phyloP scores from a whole-genome alignment of 225 moss, liverwort and hornwort species.

The Physcomitrium patens region DNA sequence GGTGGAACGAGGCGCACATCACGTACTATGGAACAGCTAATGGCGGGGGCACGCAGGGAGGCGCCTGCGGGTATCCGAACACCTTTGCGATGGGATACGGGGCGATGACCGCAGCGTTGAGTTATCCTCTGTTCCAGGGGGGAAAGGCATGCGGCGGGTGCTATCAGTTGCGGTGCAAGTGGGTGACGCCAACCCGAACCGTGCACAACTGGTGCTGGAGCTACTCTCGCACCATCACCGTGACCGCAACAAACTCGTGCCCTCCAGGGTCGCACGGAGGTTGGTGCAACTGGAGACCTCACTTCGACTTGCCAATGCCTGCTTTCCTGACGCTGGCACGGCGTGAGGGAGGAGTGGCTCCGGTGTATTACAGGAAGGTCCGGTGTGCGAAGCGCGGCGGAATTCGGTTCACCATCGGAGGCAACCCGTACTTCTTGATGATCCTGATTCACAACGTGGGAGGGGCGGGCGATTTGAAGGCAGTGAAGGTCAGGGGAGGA shows the following conservation, averaged over 20 bases:
- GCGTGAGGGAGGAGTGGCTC: constrained; percentile 40
- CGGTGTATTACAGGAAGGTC: constrained; percentile 36
- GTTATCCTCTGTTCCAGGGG: constrained; percentile 29
- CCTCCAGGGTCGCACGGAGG: constrained; percentile 34
- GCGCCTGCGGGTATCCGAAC: constrained; percentile 44
- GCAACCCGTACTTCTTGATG: constrained; percentile 72
- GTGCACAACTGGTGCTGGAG: constrained; percentile 42
- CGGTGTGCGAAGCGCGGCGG: constrained; percentile 49
- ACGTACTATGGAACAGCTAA: constrained; percentile 41
- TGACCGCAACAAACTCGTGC: constrained; percentile 57
- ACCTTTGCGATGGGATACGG: constrained; percentile 47
- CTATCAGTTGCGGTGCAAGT: constrained; percentile 36
- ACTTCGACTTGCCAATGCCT: constrained; percentile 52
- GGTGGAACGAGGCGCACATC: constrained; percentile 29
- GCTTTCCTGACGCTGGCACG: constrained; percentile 37
- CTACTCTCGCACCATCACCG: constrained; percentile 19
- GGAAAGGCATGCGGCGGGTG: constrained; percentile 49
- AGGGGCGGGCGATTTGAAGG: constrained; percentile 54
- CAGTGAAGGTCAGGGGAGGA: constrained; percentile 37
- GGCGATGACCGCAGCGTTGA: constrained; percentile 41
- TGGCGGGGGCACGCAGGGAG: constrained; percentile 44
- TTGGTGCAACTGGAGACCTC: constrained; percentile 45
- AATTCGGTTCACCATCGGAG: constrained; percentile 55
- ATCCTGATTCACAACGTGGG: constrained; percentile 74
- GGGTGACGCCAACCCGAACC: neutral